phyloP scores from a whole-genome alignment of 768 basidiomycete genomes.

The Tubosaeta brunneosetosa region DNA sequence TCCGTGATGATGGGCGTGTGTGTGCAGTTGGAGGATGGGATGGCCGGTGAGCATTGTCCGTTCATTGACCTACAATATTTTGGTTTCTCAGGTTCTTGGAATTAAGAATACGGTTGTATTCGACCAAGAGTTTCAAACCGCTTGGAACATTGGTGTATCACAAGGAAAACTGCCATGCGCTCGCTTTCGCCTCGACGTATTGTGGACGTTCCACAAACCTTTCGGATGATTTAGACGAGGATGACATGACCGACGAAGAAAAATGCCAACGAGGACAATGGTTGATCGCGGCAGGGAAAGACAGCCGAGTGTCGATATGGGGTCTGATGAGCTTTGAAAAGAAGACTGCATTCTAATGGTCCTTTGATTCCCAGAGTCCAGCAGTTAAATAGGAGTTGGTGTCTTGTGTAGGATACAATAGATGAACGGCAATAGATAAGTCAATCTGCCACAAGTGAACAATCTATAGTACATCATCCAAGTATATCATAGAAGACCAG shows the following conservation, averaged over 20 bases:
- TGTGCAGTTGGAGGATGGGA: constrained; percentile 95
- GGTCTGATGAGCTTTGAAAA: constrained; percentile 10
- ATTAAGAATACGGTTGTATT: constrained; percentile 73
- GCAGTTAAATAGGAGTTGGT: background rate
- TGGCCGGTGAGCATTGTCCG: constrained; percentile 59
- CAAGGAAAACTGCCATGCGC: constrained; percentile 66
- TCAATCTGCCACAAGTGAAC: background rate
- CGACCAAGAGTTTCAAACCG: constrained; percentile 71
- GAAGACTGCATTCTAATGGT: background rate
- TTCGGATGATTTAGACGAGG: constrained; percentile 36
- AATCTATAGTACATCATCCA: constrained; percentile 8
- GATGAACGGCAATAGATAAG: constrained; percentile 16
- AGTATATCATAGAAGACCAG: constrained; percentile 45
- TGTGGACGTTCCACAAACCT: constrained; percentile 9
- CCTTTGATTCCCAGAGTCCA: background rate
- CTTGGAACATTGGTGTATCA: constrained; percentile 85
- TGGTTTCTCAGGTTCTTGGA: background rate
- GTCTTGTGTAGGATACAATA: constrained; percentile 17
- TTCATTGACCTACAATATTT: background rate
- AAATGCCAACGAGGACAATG: constrained; percentile 48
- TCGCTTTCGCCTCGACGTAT: constrained; percentile 57
- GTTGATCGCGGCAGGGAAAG: constrained; percentile 63
- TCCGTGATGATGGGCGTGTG: constrained; percentile 70
- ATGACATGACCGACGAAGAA: constrained; percentile 45
- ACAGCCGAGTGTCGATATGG: constrained; percentile 72